Conservation (phyloP, 2,329 filamentous ascomycete species). For the Nannizziopsis barbatae region DNA sequence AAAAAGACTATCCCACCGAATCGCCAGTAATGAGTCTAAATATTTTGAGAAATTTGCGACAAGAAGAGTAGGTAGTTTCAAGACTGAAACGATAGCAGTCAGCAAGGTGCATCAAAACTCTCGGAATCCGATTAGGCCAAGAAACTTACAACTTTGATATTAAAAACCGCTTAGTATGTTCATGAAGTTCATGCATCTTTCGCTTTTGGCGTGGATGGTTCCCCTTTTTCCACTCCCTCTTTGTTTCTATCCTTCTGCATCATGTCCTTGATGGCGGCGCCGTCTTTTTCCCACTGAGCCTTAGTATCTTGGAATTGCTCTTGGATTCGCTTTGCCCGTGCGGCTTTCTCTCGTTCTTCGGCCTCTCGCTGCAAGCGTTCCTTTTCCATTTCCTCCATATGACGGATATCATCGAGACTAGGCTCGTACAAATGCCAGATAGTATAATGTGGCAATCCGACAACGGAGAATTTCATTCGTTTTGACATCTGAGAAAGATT, state of each 20-base stretch:
- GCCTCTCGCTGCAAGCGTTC: slow-evolving; percentile 69
- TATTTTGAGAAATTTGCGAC: not conserved
- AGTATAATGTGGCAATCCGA: slow-evolving; percentile 92
- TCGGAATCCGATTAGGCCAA: not conserved
- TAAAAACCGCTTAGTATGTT: slow-evolving; percentile 7
- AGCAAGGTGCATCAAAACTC: not conserved
- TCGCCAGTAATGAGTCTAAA: slow-evolving; percentile 4
- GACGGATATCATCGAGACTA: slow-evolving; percentile 90
- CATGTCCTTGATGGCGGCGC: slow-evolving; percentile 62
- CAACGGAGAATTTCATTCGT: slow-evolving; percentile 88
- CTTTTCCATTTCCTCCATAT: slow-evolving; percentile 97
- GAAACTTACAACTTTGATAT: slow-evolving; percentile 14
- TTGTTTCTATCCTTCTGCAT: slow-evolving; percentile 33
- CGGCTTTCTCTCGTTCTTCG: slow-evolving; percentile 63
- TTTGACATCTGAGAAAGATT: slow-evolving; percentile 71
- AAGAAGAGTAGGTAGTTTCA: not conserved
- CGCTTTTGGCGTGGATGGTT: not conserved
- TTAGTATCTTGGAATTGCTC: slow-evolving; percentile 66
- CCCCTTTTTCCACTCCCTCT: not conserved
- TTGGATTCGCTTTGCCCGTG: slow-evolving; percentile 65
- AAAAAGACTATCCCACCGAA: slow-evolving; percentile 19
- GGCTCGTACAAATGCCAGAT: slow-evolving; percentile 99
- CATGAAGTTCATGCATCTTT: not conserved
- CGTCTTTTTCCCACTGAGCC: slow-evolving; percentile 82
- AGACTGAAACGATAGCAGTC: not conserved